Base-by-base conservation (phyloP, 768 basidiomycete species). In the Termitomyces sp. region DNA sequence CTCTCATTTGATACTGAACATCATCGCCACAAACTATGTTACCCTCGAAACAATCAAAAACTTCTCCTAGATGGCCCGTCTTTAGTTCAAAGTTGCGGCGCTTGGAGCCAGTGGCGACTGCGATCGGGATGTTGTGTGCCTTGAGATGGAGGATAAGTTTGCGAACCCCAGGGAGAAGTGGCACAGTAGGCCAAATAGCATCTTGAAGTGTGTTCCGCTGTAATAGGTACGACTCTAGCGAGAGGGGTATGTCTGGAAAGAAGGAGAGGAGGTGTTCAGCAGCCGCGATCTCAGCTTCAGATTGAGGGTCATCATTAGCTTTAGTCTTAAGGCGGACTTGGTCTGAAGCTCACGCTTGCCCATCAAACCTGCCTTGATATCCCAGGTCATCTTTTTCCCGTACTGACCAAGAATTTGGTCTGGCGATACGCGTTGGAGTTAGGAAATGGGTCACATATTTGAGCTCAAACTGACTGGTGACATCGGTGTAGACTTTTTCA, bases 331-430 rank as follows among this genome's bases (percentile, higher is more conserved):
- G 11, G 11, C 6, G 0, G 6, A 27, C 10, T 27, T 12, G n/a
- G 6, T 29, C 34, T 9, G 37, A 53, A 12, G 53, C 76, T 62
- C 54, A 90, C 91, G 82, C 76, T 88, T 90, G 54, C 92, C 92
- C 92, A 93, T 94, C 56, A 89, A 82, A 0, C 87, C 89, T n/a
- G 89, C 85, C 66, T 93, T 92, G 56, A 93, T 90, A 56, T 90
- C 86, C 90, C 90, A 92, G 3, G 89, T 89, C 87, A 94, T 90
- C 60, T 82, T 72, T 59, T 84, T 85, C 27, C 89, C 90, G 64
- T 87, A 86, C 11, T 75, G 77, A 17, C 77, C 82, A 19, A 95
- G 82, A 50, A 92, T 86, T 27, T 83, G 78, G 73, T 93, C 90
- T 89, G 53, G 40, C 19, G 45, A 59, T 17, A 29, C 21, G 32